Evolutionary conservation across 2,329 filamentous ascomycete species (phyloP).

Genomic region (Stenocarpella maydis): DNA sequence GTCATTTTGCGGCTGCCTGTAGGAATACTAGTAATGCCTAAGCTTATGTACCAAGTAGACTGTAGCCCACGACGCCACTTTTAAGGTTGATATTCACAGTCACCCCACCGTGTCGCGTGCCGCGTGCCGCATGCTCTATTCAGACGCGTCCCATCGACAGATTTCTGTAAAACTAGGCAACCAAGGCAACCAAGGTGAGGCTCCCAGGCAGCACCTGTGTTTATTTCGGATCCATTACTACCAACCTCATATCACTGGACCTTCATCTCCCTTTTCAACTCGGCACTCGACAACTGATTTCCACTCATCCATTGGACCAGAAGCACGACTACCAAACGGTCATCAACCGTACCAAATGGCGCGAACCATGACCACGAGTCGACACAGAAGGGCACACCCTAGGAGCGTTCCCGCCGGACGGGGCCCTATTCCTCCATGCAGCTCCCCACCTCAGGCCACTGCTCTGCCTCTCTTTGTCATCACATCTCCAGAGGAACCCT

Average conservation of each 20-base stretch:
- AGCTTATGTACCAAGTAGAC: not conserved
- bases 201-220: too few species aligned
- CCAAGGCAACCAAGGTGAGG: not conserved
- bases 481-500: not conserved
- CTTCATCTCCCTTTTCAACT: too few species aligned
- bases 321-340: not conserved
- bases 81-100: not conserved
- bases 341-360: not conserved
- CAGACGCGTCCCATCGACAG: not conserved
- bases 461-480: not conserved
- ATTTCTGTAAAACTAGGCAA: too few species aligned
- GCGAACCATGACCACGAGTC: not conserved
- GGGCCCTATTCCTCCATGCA: too few species aligned
- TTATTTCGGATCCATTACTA: too few species aligned
- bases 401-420: too few species aligned
- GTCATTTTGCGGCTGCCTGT: too few species aligned
- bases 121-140: not conserved
- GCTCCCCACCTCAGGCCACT: not conserved
- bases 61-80: not conserved
- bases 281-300: not conserved
- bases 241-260: not conserved
- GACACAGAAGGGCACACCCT: too few species aligned
- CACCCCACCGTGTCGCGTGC: not conserved
- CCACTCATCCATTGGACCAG: not conserved
- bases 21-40: not conserved